Base-by-base conservation (phyloP, 2,329 filamentous ascomycete genomes). In the Emergomyces pasteurianus region DNA sequence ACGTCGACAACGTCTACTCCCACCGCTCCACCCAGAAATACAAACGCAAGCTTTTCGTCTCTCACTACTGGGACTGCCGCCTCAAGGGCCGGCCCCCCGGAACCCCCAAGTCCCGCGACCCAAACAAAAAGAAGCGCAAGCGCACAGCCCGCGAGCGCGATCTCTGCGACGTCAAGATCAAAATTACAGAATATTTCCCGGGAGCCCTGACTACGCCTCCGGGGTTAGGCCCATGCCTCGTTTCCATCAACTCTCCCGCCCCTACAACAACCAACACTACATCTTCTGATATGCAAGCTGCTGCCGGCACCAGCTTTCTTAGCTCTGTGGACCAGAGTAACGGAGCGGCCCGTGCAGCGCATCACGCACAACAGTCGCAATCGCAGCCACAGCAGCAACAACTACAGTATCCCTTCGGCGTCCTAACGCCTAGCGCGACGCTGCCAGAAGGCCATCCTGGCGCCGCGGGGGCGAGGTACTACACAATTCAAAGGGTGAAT, bases 141-240 rank as follows among this genome's bases (percentile, higher is more conserved):
- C 84, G 89, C 31, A 84, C 81, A 42, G 86, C 86, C n/a, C 80
- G 89, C 49, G 85, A 89, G 72, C 80, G 87, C 14, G 87, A 91
- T 74, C 79, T 91, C n/a, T 92, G 89, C 71, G 88, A 92, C 72
- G 88, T 92, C 65, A 92, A 92, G 75, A 90, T 92, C 72, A 92
- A 91, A 72, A 89, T 92, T 62, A 90, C 87, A 2, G 88, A 92
- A 72, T 89, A 89, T 74, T 86, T 87, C 59, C 82, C 86, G 10
- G 82, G 81, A 43, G 75, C 71, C 0, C 65, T 71, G 23, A 70
- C 58, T 43, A 64, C 63, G 47, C 68, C 67, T 12, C 68, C 69
- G 57, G 71, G 68, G 54, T 67, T 70, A 50, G 65, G 67, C 23
- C 65, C 70, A 18, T 72, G 73, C 53, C 68, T 63, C n/a, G 28